Evolutionary conservation across 306 rosid genomes (phyloP).

Genomic region (Glycyrrhiza uralensis): DNA sequence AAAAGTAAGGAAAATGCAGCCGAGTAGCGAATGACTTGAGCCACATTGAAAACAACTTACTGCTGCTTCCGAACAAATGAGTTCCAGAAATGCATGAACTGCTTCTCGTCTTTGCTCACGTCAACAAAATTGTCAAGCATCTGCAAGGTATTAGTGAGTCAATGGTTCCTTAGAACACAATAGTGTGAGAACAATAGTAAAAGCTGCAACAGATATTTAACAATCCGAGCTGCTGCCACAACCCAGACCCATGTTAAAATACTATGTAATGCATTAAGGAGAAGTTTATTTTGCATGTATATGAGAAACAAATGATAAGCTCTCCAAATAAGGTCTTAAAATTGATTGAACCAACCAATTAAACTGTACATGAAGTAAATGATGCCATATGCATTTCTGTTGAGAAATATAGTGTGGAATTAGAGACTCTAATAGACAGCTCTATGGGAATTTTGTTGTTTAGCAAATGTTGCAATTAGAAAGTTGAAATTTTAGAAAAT

Average conservation of each 20-base stretch:
- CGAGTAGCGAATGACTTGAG: neutral
- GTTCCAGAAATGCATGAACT: conserved; percentile 91
- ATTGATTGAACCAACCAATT: neutral
- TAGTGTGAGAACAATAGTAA: neutral
- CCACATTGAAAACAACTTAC: conserved; percentile 34
- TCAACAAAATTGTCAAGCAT: conserved; percentile 92
- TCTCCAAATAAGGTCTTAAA: neutral
- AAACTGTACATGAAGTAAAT: neutral
- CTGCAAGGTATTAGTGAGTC: conserved; percentile 36
- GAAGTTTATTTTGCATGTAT: neutral
- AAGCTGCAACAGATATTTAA: neutral
- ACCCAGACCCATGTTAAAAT: neutral
- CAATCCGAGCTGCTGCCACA: neutral
- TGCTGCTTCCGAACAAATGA: conserved; percentile 86
- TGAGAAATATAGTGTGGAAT: no score
- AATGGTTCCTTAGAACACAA: conserved; percentile 14
- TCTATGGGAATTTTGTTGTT: conserved; percentile 1
- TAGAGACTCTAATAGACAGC: no score
- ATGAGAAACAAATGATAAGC: neutral
- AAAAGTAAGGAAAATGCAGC: neutral
- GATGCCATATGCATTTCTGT: neutral
- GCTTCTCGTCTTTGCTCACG: conserved; percentile 79
- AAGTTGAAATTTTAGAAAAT: neutral
- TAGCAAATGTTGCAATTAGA: neutral
- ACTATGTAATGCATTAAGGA: neutral